Evolutionary conservation across 2,329 filamentous ascomycete genomes (phyloP), one percentile per base, ranked within the genome.

Genomic region (Podosphaera aphanis): DNA sequence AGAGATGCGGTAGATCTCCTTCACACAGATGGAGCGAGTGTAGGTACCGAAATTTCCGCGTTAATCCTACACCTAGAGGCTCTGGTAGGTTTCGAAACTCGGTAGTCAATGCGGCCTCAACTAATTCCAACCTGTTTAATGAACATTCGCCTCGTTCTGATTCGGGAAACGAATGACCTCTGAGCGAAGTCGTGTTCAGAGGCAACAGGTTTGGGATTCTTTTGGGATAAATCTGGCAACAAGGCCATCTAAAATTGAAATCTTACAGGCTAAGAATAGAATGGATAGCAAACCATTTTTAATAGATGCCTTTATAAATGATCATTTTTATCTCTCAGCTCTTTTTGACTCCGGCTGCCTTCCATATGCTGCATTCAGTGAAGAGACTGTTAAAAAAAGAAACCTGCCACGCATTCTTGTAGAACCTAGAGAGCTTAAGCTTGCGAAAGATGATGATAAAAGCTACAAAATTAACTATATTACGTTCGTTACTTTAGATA

Each of bases 1-100:
- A 25, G n/a, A 41, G 39, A 25, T 41, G 39, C 19, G 20, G 39
- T 13, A 41, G 39, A 41, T 41, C 39, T 25, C 39, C 39, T 41
- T 25, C 39, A 23, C 39, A 41, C 13, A n/a, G 39, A 8, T 41
- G 20, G 39, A 41, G 39, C 39, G 21, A 41, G 3, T 41, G 19
- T 25, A 21, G 13, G 7, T 41, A 41, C n/a, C 39, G 8, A 25
- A 27, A 41, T 15, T 41, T 41, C 8, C 39, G 13, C 3, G 13
- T 6, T n/a, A 41, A 41, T 25, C 39, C 39, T 13, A 41, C 39
- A 3, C 6, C 19, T 3, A 25, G 13, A 41, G 39, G 39, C 19
- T 41, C 5, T 21, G 39, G 21, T 23, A 41, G 39, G 19, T 25
- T 21, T 41, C 39, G 29, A 33, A 33, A 13, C 15, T 33, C 13